Base-by-base conservation (phyloP, 2,329 filamentous ascomycete genomes). In the Diaporthe sp. region DNA sequence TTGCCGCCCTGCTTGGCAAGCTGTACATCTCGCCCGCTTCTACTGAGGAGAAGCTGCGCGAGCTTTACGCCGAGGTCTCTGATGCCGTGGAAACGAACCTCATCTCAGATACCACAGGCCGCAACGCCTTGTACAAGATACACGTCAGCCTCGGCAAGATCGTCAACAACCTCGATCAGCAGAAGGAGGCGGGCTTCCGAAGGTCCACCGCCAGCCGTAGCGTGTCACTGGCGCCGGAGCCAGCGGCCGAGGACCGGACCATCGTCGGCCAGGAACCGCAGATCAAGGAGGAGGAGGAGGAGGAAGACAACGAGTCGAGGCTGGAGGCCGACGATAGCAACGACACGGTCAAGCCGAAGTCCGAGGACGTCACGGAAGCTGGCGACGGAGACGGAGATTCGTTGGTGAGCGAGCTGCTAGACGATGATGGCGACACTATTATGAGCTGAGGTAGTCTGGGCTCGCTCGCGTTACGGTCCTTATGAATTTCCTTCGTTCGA, bases 1-100 rank as follows among this genome's bases (percentile, higher is more conserved):
- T 97, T 13, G 92, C 94, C 39, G 90, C 92, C 0, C 90, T 98
- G 65, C 89, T 98, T 1, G 92, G 92, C 78, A 98, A 98, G 84
- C 87, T 98, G 2, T 92, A 96, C 81, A 89, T 98, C 65, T 92
- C 93, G 1, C 90, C 94, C 0, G 87, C 93, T 1, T 92, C 92
- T 0, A 87, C 88, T 0, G 88, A 91, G 77, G 86, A 89, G 31
- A 91, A 90, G 79, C 85, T 92, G 76, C 86, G 90, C 78, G 86
- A 89, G 53, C 81, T 91, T 49, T 92, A 93, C 82, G 86, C 88
- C 44, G 87, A 90, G 62, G 85, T 93, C 62, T 86, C 89, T 44
- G 87, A 90, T 42, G 92, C 92, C 2, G 92, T 94, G 4, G 92
- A 94, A 53, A 88, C 88, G 60, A 90, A 89, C 67, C 84, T 92